Conservation (phyloP, 805 yeast genomes). For the Torulaspora delbrueckii region DNA sequence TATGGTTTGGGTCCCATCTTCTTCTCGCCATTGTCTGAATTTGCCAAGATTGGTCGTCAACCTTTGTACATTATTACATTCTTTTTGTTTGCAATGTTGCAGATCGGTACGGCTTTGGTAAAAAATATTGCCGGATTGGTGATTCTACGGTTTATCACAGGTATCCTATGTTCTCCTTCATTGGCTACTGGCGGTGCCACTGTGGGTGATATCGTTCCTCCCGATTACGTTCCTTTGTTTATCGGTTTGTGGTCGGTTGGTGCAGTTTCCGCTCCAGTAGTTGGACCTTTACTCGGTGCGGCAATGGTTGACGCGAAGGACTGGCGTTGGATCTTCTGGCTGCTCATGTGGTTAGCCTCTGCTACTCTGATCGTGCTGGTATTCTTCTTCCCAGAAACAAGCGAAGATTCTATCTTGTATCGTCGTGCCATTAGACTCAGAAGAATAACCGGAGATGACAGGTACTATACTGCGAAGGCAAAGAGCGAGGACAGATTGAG, state of each 20-base stretch:
- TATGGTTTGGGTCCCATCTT: conserved; percentile 59
- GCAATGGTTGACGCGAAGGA: conserved; percentile 43
- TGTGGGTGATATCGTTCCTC: conserved; percentile 44
- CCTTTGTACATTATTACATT: conserved; percentile 45
- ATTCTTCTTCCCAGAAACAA: conserved; percentile 48
- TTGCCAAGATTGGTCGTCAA: conserved; percentile 50
- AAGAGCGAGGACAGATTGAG: conserved; percentile 37
- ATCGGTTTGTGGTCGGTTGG: conserved; percentile 51
- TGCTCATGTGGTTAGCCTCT: conserved; percentile 41
- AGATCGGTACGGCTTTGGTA: conserved; percentile 52
- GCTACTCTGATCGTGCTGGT: conserved; percentile 35
- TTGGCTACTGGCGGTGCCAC: conserved; percentile 57
- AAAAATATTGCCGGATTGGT: conserved; percentile 48
- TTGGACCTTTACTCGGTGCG: conserved; percentile 57
- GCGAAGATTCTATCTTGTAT: conserved; percentile 40
- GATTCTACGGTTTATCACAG: conserved; percentile 49
- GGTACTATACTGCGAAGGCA: conserved; percentile 34
- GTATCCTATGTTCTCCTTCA: conserved; percentile 53
- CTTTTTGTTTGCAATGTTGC: conserved; percentile 46
- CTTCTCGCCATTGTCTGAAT: conserved; percentile 56
- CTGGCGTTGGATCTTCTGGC: conserved; percentile 57
- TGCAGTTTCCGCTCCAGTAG: conserved; percentile 50
- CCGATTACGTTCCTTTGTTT: conserved; percentile 43
- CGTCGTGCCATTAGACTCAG: conserved; percentile 48
- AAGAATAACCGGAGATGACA: conserved; percentile 45